Evolutionary conservation across 768 basidiomycete species (phyloP).

Genomic region (Lactarius vividus): DNA sequence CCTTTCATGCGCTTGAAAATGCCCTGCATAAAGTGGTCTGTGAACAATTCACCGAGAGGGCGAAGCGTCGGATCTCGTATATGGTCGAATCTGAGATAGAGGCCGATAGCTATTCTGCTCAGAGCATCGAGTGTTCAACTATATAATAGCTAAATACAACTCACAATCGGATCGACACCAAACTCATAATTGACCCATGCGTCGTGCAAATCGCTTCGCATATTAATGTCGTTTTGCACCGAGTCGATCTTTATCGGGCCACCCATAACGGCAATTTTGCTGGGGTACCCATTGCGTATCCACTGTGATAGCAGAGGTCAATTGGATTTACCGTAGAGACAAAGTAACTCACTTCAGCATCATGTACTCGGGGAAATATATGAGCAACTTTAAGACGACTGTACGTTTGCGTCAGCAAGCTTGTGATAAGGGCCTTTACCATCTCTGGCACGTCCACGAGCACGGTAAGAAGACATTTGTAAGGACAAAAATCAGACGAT

Average conservation of each 20-base stretch:
- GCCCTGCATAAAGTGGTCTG: conserved; percentile 13
- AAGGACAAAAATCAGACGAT: not conserved
- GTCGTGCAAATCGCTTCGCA: conserved; percentile 3
- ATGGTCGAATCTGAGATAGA: conserved; percentile 4
- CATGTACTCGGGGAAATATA: conserved; percentile 14
- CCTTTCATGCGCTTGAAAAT: conserved; percentile 5
- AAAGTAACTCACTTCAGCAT: not conserved
- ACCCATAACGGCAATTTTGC: not conserved
- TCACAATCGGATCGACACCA: conserved; percentile 10
- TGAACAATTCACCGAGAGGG: conserved; percentile 15
- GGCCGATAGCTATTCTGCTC: conserved; percentile 2
- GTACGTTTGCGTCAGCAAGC: not conserved
- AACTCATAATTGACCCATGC: conserved; percentile 16
- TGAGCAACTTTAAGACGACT: conserved; percentile 7
- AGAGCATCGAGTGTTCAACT: not conserved
- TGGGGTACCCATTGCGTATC: not conserved
- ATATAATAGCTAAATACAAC: not conserved
- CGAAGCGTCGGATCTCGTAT: conserved; percentile 7
- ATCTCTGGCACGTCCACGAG: not conserved
- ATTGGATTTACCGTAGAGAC: not conserved
- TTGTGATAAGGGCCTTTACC: conserved; percentile 1
- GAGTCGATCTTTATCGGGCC: conserved; percentile 1
- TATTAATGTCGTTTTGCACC: not conserved
- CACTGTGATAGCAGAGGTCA: conserved; percentile 1
- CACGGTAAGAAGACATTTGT: not conserved